phyloP scores from a whole-genome alignment of 2,329 filamentous ascomycete genomes.

The Fusarium protoensiforme region DNA sequence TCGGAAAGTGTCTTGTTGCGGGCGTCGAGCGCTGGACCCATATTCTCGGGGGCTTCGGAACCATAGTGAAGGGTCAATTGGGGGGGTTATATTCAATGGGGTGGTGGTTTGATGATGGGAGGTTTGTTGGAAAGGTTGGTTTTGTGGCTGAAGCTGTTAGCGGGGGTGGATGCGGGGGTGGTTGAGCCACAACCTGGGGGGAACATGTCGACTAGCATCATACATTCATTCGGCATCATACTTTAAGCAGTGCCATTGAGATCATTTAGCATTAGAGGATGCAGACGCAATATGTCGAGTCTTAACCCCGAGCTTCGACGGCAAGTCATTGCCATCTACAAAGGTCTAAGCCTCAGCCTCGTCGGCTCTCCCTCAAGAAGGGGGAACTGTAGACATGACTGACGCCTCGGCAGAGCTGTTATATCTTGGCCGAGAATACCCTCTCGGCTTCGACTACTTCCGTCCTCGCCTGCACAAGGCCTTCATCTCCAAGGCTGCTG shows the following conservation, averaged over 20 bases:
- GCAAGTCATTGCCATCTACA: conserved; percentile 88
- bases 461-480: conserved; percentile 83
- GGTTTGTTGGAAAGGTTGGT: background rate
- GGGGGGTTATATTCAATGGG: background rate
- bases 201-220: conserved; percentile 16
- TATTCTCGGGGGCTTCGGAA: background rate
- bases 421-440: conserved; percentile 86
- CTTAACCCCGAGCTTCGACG: conserved; percentile 71
- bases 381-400: background rate
- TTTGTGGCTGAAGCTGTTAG: conserved; percentile 34
- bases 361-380: no score
- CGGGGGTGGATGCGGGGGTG: conserved; percentile 11
- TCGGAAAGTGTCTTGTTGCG: conserved; percentile 37
- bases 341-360: conserved; percentile 67
- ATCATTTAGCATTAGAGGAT: background rate
- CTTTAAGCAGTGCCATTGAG: background rate
- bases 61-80: background rate
- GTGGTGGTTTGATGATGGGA: background rate
- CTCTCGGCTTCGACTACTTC: conserved; percentile 84
- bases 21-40: conserved; percentile 1
- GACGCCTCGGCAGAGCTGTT: conserved; percentile 73
- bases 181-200: conserved; percentile 19
- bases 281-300: conserved; percentile 35
- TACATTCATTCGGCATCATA: conserved; percentile 10
- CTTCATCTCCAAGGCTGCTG: conserved; percentile 78